Evolutionary conservation across 2,329 filamentous ascomycete genomes (phyloP).

Genomic region (Pseudocercospora eumusae): DNA sequence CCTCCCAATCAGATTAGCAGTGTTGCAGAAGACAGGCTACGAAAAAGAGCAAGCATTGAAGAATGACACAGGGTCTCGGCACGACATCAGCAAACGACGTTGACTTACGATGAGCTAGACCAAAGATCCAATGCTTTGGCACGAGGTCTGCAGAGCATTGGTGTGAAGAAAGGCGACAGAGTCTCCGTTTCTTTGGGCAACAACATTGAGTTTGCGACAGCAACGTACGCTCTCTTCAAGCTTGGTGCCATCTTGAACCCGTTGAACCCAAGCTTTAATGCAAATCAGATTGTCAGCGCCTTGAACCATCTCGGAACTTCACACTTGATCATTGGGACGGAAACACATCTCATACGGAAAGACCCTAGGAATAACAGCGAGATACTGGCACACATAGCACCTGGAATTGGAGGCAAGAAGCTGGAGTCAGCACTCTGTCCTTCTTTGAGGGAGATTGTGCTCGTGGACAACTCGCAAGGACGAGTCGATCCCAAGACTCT

Average conservation of each 20-base stretch:
- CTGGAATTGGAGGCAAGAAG: constrained; percentile 35
- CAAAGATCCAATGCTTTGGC: constrained; percentile 74
- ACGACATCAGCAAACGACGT: constrained; percentile 60
- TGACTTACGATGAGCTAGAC: constrained; percentile 78
- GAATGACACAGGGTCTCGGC: constrained; percentile 55
- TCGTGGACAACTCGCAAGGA: constrained; percentile 74
- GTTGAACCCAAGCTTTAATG: constrained; percentile 86
- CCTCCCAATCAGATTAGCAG: constrained; percentile 1
- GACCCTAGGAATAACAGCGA: constrained; percentile 60
- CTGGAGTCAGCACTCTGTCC: constrained; percentile 63
- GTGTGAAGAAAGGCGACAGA: constrained; percentile 77
- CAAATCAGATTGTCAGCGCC: constrained; percentile 73
- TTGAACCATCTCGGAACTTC: constrained; percentile 72
- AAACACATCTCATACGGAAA: constrained; percentile 76
- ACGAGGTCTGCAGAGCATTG: constrained; percentile 64
- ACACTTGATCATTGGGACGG: constrained; percentile 79
- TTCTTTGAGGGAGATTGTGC: constrained; percentile 67
- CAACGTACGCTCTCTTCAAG: constrained; percentile 90
- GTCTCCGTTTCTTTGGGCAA: constrained; percentile 88
- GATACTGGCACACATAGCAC: constrained; percentile 53
- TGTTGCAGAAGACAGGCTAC: background rate
- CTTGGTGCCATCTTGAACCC: constrained; percentile 91
- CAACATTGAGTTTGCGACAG: constrained; percentile 75
- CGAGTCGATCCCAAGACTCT: constrained; percentile 52
- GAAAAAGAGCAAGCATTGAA: constrained; percentile 13